Evolutionary conservation across 352 stramenopile genomes (phyloP), one percentile per base, ranked within the genome.

Genomic region (Phytopythium mirpurense): DNA sequence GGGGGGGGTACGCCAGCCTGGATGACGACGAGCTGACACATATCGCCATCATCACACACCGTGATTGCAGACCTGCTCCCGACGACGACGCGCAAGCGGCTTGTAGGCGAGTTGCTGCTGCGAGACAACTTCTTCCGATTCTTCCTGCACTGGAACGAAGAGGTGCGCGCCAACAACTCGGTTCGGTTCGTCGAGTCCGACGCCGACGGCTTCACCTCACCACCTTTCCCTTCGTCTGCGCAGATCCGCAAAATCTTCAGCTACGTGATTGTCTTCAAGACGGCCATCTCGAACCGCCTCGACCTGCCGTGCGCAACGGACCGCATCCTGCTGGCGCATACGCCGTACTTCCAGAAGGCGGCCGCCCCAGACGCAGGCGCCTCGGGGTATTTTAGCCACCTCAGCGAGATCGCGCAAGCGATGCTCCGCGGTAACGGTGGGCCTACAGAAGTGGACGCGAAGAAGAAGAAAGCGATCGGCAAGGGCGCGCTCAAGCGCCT

Each of bases 131-230:
- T 94, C 57, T 94, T 92, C 46, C 70, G 72, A 27, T 78, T 94
- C 46, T 92, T 92, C 61, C 62, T 94, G 42, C 81, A 94, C 67
- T 94, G 83, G 83, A 94, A 94, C 51, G 83, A 94, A 78, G 83
- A 94, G 76, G 82, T 91, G 41, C 23, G 2, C 15, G 27, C 34
- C 27, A 16, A 42, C 3, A 34, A n/a, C n/a, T n/a, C n/a, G n/a
- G n/a, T n/a, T n/a, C n/a, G n/a, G n/a, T n/a, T n/a, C n/a, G n/a
- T n/a, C n/a, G n/a, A n/a, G n/a, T n/a, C n/a, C n/a, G n/a, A n/a
- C n/a, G n/a, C n/a, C n/a, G n/a, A n/a, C n/a, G n/a, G n/a, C n/a
- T n/a, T n/a, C n/a, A n/a, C n/a, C n/a, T n/a, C n/a, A n/a, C n/a
- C n/a, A n/a, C n/a, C n/a, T n/a, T n/a, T n/a, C n/a, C n/a, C 27